Evolutionary conservation across 73 alveolate species (phyloP), one percentile per base, ranked within the genome.

Genomic region (Symbiodinium natans): DNA sequence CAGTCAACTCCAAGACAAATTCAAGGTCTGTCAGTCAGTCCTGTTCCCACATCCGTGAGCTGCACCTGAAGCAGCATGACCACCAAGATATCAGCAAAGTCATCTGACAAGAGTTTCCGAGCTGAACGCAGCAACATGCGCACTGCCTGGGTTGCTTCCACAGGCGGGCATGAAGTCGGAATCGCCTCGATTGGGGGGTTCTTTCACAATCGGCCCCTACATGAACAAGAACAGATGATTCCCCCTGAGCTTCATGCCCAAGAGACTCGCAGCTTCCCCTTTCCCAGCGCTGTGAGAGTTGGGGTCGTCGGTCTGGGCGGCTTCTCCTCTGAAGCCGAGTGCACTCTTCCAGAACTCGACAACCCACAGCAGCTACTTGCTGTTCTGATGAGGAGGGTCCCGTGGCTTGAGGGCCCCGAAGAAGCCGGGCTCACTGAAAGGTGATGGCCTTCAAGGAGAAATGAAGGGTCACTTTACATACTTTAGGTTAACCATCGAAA

Each of bases 21-120:
- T n/a, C n/a, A n/a, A n/a, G n/a, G n/a, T n/a, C n/a, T n/a, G n/a
- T n/a, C n/a, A n/a, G 40, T 43, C 29, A 21, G 33, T 52, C 96
- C 96, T 90, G 96, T 90, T 59, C 96, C 96, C 75, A 90, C 96
- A 31, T 90, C 96, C 7, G 96, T 90, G 40, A 90, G 87, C 77
- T 90, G 96, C 74, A 90, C 96, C 96, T 90, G 83, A 21, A 46
- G 59, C 59, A 46, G n/a, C n/a, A n/a, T n/a, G n/a, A n/a, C n/a
- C n/a, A n/a, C n/a, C n/a, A n/a, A n/a, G n/a, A n/a, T n/a, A n/a
- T n/a, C n/a, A n/a, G n/a, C 59, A 13, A 7, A 15, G 75, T 36
- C 43, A 11, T 31, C 23, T 8, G 4, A 29, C 48, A 39, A 41
- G 5, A n/a, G 33, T 8, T 13, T 13, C 36, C 33, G 6, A n/a